Percentiles rank a stretch among this genome's conserved stretches.
Conservation (phyloP, 2,329 filamentous ascomycete genomes). For the Aspergillus eucalypticola region DNA sequence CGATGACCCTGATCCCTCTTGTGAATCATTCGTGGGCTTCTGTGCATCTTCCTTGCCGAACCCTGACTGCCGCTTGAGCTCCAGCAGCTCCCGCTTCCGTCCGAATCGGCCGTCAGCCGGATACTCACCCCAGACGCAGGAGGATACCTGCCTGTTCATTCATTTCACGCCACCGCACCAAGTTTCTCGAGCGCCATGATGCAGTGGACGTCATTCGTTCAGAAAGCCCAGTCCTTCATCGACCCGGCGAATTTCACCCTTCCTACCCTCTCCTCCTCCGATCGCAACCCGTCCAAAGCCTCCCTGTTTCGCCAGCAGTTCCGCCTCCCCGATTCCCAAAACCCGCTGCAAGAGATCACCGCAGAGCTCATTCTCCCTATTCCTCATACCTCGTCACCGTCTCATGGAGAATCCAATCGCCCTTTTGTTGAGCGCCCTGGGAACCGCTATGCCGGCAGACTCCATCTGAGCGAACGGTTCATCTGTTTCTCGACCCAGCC, state of each 20-base stretch:
- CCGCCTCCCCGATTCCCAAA: conserved; percentile 87
- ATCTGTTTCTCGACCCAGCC: conserved; percentile 96
- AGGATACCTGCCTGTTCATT: conserved; percentile 2
- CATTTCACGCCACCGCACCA: not conserved
- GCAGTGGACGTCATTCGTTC: conserved; percentile 77
- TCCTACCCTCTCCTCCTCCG: conserved; percentile 69
- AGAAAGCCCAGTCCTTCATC: conserved; percentile 93
- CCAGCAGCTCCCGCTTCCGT: conserved; percentile 23
- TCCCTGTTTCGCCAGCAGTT: conserved; percentile 95
- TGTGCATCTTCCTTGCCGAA: conserved; percentile 23
- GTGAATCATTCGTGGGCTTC: conserved; percentile 24
- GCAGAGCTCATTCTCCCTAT: conserved; percentile 88
- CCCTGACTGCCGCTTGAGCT: conserved; percentile 22
- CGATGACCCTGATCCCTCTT: conserved; percentile 29
- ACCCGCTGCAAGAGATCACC: conserved; percentile 91
- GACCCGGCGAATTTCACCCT: conserved; percentile 81
- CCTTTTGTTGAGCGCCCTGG: conserved; percentile 62
- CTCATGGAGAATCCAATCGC: conserved; percentile 62
- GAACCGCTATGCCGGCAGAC: conserved; percentile 86
- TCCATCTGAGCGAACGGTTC: conserved; percentile 91
- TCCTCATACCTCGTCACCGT: conserved; percentile 58
- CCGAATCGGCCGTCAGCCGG: conserved; percentile 15
- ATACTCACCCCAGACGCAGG: not conserved
- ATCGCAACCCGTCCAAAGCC: conserved; percentile 84
- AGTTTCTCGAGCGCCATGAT: conserved; percentile 50